A percentile compares a stretch with the other conserved stretches of the same genome.
Evolutionary conservation across 163 green algal species (phyloP).

Genomic region (Scenedesmus sp.): DNA sequence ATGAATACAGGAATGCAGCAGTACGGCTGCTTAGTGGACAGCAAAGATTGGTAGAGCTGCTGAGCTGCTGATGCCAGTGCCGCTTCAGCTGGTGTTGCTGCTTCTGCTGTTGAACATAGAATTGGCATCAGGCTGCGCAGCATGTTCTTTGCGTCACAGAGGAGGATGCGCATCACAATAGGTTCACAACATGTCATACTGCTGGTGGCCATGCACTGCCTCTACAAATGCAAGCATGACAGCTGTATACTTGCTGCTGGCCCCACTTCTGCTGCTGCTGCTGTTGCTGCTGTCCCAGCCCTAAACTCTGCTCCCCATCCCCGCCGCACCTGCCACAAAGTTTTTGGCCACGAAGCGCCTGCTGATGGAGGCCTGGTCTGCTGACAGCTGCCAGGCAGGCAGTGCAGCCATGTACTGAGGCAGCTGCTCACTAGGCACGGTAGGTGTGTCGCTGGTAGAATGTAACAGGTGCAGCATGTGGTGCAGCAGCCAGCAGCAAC

Average conservation of each 20-base stretch:
- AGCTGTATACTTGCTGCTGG: neutral
- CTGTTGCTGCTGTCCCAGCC: neutral
- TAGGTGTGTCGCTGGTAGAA: conserved; percentile 63
- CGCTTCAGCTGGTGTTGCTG: neutral
- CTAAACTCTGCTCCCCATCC: conserved; percentile 44
- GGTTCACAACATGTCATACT: too few species aligned
- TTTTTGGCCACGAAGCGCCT: conserved; percentile 78
- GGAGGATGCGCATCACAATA: too few species aligned
- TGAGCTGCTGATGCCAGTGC: too few species aligned
- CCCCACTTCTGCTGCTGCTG: neutral
- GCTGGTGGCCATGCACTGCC: neutral
- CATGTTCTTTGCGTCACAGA: neutral
- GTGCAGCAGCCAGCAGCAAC: neutral
- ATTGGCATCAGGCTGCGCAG: neutral
- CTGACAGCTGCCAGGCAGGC: conserved; percentile 70
- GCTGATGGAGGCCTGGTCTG: conserved; percentile 55
- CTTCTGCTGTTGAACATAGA: neutral
- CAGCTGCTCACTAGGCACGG: conserved; percentile 63
- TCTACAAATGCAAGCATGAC: neutral
- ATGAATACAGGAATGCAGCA: neutral
- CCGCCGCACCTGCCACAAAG: conserved; percentile 71
- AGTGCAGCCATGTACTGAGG: conserved; percentile 63
- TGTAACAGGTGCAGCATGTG: neutral
- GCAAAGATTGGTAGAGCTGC: neutral
- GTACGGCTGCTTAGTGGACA: neutral